Base-by-base conservation (phyloP, 108 stramenopile genomes). In the Chaetoceros tenuissimus region DNA sequence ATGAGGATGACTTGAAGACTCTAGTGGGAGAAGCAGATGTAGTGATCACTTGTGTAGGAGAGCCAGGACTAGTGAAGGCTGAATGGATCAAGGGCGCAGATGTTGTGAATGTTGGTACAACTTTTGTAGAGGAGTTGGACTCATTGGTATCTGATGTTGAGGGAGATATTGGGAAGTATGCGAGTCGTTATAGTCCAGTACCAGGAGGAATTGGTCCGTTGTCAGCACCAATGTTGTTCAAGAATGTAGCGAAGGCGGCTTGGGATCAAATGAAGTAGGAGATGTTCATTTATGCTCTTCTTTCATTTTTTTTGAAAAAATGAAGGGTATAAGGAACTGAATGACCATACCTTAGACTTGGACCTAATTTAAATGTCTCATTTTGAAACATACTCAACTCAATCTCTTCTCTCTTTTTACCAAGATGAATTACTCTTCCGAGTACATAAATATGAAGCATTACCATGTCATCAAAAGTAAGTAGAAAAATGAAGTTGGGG, bases 191-290 rank as follows among this genome's bases (percentile, higher is more conserved):
- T 56, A 68, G 72, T 20, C 55, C 61, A 3, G 46, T 31, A 22
- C 72, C 72, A 3, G 72, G 72, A 8, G 72, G 72, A 2, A 55
- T 73, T 24, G 72, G 72, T 2, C 72, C 72, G 47, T 3, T 73
- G n/a, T 29, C 49, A 51, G 43, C 25, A 16, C 61, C 61, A 19
- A 47, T 68, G 46, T 53, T 73, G n/a, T 67, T 73, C 52, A 55
- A 53, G 16, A 73, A 73, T 51, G 67, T 68, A 28, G 72, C 54
- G 1, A 46, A 55, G 50, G 60, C 65, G n/a, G 72, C 72, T 23
- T 40, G 51, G 53, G 46, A 55, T n/a, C n/a, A n/a, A n/a, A n/a
- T n/a, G n/a, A n/a, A n/a, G n/a, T n/a, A n/a, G n/a, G n/a, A n/a
- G n/a, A n/a, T n/a, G n/a, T n/a, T n/a, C n/a, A n/a, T n/a, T n/a